These are phyloP conservation scores for Monosporascus sp. DNA, from an alignment of 2,329 filamentous ascomycete species.

Conservation along the genomic window DNA sequence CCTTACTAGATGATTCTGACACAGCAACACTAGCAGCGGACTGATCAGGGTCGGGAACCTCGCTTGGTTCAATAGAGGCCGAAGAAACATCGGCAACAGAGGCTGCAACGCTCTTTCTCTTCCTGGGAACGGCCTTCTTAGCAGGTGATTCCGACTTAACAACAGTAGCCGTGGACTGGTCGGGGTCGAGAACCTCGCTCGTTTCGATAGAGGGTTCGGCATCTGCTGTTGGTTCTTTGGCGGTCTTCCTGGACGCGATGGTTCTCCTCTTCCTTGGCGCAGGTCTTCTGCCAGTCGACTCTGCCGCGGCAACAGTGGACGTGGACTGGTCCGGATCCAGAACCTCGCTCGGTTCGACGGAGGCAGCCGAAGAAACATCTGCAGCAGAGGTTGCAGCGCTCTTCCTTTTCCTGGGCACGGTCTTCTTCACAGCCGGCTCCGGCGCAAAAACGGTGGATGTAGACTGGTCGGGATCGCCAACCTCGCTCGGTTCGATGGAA, in stretches of 20 bases:
- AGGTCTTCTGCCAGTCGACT: no score
- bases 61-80: slow-evolving; percentile 47
- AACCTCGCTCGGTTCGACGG: slow-evolving; percentile 17
- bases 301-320: no score
- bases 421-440: background rate
- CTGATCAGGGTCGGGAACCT: slow-evolving; percentile 53
- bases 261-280: no score
- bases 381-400: slow-evolving; percentile 35
- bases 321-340: no score
- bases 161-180: slow-evolving; percentile 26
- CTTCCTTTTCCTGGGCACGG: slow-evolving; percentile 12
- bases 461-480: slow-evolving; percentile 25
- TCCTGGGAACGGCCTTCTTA: slow-evolving; percentile 4
- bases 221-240: no score
- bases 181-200: slow-evolving; percentile 14
- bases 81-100: no score
- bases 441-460: slow-evolving; percentile 12
- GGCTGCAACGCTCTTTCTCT: slow-evolving; percentile 27
- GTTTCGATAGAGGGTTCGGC: background rate
- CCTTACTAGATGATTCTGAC: slow-evolving; percentile 30
- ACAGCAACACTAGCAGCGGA: slow-evolving; percentile 25
- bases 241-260: no score
- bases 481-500: slow-evolving; percentile 4
- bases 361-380: no score
- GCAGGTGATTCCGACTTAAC: background rate